Evolutionary conservation across 768 basidiomycete species (phyloP).

Genomic region (Dentipellis sp.): DNA sequence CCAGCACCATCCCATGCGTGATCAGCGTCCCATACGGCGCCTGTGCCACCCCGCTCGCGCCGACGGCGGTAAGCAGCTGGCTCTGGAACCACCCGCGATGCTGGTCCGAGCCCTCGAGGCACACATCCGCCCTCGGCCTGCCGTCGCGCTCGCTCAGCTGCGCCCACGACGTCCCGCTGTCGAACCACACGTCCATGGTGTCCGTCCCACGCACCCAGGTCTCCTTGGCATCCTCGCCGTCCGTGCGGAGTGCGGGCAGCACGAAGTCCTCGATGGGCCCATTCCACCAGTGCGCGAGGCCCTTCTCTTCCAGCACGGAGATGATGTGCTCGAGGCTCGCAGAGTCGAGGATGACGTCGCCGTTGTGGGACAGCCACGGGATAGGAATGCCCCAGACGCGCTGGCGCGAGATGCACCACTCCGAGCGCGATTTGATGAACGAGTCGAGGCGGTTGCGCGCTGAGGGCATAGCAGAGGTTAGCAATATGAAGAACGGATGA

Average conservation of each 20-base stretch:
- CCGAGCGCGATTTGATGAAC: conserved; percentile 79
- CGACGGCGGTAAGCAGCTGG: conserved; percentile 75
- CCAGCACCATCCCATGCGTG: conserved; percentile 96
- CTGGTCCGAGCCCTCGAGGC: conserved; percentile 93
- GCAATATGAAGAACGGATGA: not conserved
- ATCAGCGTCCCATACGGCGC: conserved; percentile 73
- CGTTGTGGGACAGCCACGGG: conserved; percentile 73
- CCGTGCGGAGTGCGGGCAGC: conserved; percentile 43
- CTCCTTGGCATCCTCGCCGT: conserved; percentile 2
- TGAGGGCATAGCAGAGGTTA: conserved; percentile 20
- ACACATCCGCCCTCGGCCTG: conserved; percentile 60
- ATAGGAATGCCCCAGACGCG: conserved; percentile 98
- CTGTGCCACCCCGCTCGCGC: conserved; percentile 25
- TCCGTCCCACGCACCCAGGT: conserved; percentile 76
- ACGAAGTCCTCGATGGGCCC: conserved; percentile 80
- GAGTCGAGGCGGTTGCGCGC: conserved; percentile 84
- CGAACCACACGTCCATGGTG: conserved; percentile 99
- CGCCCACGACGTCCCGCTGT: conserved; percentile 93
- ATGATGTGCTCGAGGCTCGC: conserved; percentile 70
- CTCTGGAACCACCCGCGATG: conserved; percentile 99
- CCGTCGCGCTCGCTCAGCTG: conserved; percentile 43
- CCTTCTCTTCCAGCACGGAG: conserved; percentile 57
- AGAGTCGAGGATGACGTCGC: conserved; percentile 53
- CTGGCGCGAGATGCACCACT: conserved; percentile 99
- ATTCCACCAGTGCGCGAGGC: conserved; percentile 87